These are phyloP conservation scores for Metarhizium humberi DNA, from an alignment of 2,329 filamentous ascomycete species.

Conservation along the genomic window DNA sequence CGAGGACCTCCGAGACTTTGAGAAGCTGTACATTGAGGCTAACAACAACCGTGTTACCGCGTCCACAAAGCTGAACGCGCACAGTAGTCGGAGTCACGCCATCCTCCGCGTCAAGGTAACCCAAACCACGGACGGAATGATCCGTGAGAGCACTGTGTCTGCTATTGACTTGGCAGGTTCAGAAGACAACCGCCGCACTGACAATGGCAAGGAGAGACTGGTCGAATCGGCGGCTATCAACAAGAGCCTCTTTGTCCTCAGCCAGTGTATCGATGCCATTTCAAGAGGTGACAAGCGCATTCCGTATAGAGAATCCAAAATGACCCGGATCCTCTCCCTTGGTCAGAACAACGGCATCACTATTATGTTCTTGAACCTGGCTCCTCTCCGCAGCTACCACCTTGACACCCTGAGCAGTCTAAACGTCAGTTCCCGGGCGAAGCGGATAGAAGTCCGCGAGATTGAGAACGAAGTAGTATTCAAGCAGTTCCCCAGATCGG, in stretches of 20 bases:
- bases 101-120: conserved; percentile 85
- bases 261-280: conserved; percentile 93
- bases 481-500: conserved; percentile 58
- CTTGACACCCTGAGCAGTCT: conserved; percentile 87
- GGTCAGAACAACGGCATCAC: conserved; percentile 94
- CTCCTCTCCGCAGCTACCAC: conserved; percentile 85
- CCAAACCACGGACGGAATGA: conserved; percentile 59
- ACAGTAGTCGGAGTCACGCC: conserved; percentile 83
- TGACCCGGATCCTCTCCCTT: conserved; percentile 87
- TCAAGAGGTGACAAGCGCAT: conserved; percentile 66
- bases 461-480: conserved; percentile 93
- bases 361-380: conserved; percentile 92
- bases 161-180: conserved; percentile 94
- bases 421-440: conserved; percentile 90
- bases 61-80: conserved; percentile 84
- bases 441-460: conserved; percentile 91
- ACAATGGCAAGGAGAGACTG: conserved; percentile 85
- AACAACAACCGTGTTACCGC: conserved; percentile 87
- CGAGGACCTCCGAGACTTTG: conserved; percentile 80
- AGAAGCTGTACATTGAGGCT: conserved; percentile 79
- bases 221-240: conserved; percentile 97
- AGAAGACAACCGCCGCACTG: conserved; percentile 88
- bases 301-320: conserved; percentile 91
- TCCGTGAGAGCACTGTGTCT: conserved; percentile 72
- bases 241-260: conserved; percentile 90